Conservation (phyloP, 371 early-diverging fungal species). For the Basidiobolus meristosporus region DNA sequence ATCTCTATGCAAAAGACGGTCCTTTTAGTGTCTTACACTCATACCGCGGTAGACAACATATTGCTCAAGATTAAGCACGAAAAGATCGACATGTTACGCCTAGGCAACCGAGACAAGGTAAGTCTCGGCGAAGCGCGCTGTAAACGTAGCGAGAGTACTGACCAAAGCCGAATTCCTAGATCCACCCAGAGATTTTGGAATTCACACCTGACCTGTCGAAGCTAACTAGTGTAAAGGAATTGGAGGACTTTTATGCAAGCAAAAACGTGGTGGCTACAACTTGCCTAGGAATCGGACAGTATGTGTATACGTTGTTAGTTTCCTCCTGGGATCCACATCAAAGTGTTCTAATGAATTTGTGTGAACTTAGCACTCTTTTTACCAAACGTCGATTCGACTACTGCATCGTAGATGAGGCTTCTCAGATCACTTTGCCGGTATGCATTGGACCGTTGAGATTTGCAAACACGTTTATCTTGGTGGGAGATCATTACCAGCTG, state of each 20-base stretch:
- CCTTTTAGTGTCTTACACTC: constrained; percentile 88
- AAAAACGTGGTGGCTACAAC: constrained; percentile 73
- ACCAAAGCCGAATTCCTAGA: no score
- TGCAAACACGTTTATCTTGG: constrained; percentile 76
- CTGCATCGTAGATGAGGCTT: constrained; percentile 97
- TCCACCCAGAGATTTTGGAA: constrained; percentile 33
- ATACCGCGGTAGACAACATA: constrained; percentile 90
- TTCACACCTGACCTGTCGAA: constrained; percentile 21
- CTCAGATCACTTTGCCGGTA: constrained; percentile 89
- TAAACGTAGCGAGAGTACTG: neutral
- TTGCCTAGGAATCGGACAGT: constrained; percentile 74
- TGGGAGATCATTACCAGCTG: constrained; percentile 97
- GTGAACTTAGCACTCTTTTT: constrained; percentile 21
- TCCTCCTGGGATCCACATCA: neutral
- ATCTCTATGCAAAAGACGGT: constrained; percentile 54
- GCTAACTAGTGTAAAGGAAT: constrained; percentile 24
- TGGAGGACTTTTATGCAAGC: constrained; percentile 29
- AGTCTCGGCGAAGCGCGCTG: neutral
- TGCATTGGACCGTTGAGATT: constrained; percentile 83
- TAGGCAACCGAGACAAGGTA: constrained; percentile 53
- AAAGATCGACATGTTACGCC: constrained; percentile 35
- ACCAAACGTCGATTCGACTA: constrained; percentile 75
- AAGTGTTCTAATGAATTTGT: neutral
- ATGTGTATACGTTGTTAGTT: constrained; percentile 7
- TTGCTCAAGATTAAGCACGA: constrained; percentile 53